These are phyloP conservation scores for Achlya hypogyna DNA, from an alignment of 352 stramenopile genomes.

Conservation along the genomic window DNA sequence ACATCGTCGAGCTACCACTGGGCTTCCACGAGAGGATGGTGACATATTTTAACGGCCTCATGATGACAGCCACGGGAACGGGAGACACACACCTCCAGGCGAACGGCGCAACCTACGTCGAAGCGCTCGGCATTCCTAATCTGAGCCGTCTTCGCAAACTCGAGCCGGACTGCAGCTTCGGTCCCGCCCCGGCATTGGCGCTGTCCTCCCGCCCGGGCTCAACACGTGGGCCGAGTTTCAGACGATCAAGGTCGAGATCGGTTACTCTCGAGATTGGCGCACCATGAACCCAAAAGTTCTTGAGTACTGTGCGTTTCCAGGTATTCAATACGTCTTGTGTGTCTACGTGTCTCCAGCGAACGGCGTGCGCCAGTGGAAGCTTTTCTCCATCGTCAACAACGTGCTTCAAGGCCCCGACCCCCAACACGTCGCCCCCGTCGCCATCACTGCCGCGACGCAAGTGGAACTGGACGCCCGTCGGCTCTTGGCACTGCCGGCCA, in stretches of 20 bases:
- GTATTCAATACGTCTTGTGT: conserved; percentile 11
- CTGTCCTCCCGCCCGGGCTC: neutral
- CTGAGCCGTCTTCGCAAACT: neutral
- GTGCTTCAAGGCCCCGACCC: neutral
- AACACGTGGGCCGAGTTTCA: conserved; percentile 1
- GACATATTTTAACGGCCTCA: too few relatives aligned
- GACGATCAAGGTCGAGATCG: conserved; percentile 17
- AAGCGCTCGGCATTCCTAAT: neutral
- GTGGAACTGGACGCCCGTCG: too few relatives aligned
- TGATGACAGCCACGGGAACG: too few relatives aligned
- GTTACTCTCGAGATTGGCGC: neutral
- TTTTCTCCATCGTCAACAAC: too few relatives aligned
- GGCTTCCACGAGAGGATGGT: too few relatives aligned
- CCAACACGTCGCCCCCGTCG: neutral
- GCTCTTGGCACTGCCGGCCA: too few relatives aligned
- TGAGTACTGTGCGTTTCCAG: neutral
- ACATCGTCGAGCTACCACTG: too few relatives aligned
- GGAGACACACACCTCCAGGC: too few relatives aligned
- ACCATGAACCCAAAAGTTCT: neutral
- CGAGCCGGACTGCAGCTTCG: conserved; percentile 6
- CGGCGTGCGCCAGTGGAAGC: neutral
- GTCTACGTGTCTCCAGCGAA: neutral
- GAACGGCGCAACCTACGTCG: too few relatives aligned
- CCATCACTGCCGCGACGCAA: neutral
- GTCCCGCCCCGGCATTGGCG: neutral